Conservation (phyloP, 257 asterid species). For the Solanum pinnatisectum region DNA sequence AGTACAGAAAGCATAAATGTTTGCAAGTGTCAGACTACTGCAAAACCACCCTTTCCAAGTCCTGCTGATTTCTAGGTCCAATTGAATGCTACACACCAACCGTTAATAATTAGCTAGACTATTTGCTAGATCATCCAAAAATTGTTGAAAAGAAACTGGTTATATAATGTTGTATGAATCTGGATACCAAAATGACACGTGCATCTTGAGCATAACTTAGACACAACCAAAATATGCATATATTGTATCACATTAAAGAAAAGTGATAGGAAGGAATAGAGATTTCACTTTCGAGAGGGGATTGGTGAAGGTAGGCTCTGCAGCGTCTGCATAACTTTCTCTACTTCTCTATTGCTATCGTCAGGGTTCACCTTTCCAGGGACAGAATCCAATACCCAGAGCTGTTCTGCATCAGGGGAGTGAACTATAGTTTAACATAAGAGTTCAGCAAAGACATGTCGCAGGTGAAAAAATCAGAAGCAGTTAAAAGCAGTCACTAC, state of each 20-base stretch:
- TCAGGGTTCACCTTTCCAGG: slow-evolving; percentile 62
- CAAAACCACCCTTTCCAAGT: not conserved
- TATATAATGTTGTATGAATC: not conserved
- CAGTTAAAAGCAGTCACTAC: not conserved
- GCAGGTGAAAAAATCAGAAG: not conserved
- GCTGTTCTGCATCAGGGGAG: slow-evolving; percentile 61
- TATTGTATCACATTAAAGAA: not conserved
- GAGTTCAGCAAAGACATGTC: not conserved
- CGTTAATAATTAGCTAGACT: not conserved
- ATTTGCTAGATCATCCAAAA: not conserved
- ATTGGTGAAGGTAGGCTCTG: slow-evolving; percentile 56
- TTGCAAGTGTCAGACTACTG: not conserved
- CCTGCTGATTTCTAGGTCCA: not conserved
- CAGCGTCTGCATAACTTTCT: slow-evolving; percentile 65
- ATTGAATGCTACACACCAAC: not conserved
- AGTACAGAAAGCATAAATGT: not conserved
- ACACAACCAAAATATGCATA: not conserved
- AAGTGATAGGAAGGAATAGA: slow-evolving; percentile 2
- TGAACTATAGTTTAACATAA: not conserved
- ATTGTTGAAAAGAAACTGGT: not conserved
- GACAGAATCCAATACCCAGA: slow-evolving; percentile 91
- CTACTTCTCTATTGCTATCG: slow-evolving; percentile 77
- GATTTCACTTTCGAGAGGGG: slow-evolving; percentile 69
- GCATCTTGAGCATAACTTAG: not conserved
- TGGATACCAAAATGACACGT: not conserved